Percentiles rank a stretch among this genome's conserved stretches.
phyloP scores from a whole-genome alignment of 225 moss, liverwort and hornwort genomes.

The Antitrichia curtipendula region DNA sequence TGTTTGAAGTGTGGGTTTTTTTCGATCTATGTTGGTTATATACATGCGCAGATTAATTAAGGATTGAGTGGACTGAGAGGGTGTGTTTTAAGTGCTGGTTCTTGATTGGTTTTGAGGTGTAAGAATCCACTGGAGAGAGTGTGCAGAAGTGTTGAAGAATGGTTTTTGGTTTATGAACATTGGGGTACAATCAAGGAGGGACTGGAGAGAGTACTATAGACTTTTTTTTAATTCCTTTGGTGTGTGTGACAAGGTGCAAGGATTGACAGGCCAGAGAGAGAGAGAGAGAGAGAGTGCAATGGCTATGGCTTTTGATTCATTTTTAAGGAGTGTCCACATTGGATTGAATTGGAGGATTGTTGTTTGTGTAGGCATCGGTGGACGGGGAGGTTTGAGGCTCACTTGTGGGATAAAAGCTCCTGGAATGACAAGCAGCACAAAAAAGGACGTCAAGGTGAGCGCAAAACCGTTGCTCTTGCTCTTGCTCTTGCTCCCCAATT shows the following conservation, averaged over 20 bases:
- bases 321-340: neutral
- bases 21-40: neutral
- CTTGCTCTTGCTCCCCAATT: neutral
- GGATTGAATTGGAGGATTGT: neutral
- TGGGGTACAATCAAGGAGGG: neutral
- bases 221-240: neutral
- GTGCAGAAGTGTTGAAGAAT: neutral
- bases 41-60: neutral
- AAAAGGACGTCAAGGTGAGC: constrained; percentile 55
- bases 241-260: neutral
- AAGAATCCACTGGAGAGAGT: neutral
- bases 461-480: neutral
- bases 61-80: neutral
- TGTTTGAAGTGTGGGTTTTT: neutral
- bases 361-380: constrained; percentile 39
- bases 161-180: neutral
- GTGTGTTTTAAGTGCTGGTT: neutral
- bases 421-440: constrained; percentile 60
- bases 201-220: neutral
- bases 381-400: constrained; percentile 71
- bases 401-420: constrained; percentile 65
- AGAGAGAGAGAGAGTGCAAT: neutral
- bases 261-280: neutral
- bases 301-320: neutral
- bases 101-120: neutral